Evolutionary conservation across 257 asterid genomes (phyloP).

Genomic region (Jacaranda mimosifolia): DNA sequence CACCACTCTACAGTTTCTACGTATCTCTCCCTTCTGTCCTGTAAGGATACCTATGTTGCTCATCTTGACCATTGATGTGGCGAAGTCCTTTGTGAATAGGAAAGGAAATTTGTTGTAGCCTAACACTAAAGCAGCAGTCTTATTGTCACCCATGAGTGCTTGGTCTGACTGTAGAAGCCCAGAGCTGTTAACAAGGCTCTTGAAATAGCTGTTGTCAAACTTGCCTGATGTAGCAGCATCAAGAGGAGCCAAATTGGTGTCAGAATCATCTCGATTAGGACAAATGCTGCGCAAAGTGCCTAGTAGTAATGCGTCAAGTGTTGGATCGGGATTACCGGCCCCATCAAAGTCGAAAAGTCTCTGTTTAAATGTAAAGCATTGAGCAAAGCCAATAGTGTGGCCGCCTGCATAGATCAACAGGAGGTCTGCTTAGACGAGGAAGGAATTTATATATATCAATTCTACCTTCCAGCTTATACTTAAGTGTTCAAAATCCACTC

Average conservation of each 20-base stretch:
- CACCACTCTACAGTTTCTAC: constrained; percentile 67
- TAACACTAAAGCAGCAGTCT: constrained; percentile 58
- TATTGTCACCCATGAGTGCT: constrained; percentile 61
- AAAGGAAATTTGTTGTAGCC: constrained; percentile 57
- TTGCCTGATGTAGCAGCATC: constrained; percentile 50
- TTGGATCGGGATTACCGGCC: constrained; percentile 78
- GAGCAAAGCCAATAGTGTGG: constrained; percentile 86
- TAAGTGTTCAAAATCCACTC: not conserved
- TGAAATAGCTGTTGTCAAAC: constrained; percentile 74
- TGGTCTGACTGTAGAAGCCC: constrained; percentile 79
- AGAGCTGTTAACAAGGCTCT: constrained; percentile 54
- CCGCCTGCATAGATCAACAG: constrained; percentile 55
- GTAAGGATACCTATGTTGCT: constrained; percentile 62
- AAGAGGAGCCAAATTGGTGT: constrained; percentile 61
- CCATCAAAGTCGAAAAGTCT: constrained; percentile 81
- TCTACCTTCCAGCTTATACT: not conserved
- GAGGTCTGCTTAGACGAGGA: not conserved
- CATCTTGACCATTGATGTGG: constrained; percentile 71
- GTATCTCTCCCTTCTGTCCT: constrained; percentile 64
- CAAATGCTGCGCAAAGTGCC: constrained; percentile 53
- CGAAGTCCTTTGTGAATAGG: constrained; percentile 63
- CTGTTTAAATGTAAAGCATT: constrained; percentile 66
- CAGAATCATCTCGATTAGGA: constrained; percentile 55
- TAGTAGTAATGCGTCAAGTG: constrained; percentile 53
- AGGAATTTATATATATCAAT: not conserved